These are phyloP conservation scores for Phytophthora boehmeriae DNA, from an alignment of 352 stramenopile species.

Conservation along the genomic window DNA sequence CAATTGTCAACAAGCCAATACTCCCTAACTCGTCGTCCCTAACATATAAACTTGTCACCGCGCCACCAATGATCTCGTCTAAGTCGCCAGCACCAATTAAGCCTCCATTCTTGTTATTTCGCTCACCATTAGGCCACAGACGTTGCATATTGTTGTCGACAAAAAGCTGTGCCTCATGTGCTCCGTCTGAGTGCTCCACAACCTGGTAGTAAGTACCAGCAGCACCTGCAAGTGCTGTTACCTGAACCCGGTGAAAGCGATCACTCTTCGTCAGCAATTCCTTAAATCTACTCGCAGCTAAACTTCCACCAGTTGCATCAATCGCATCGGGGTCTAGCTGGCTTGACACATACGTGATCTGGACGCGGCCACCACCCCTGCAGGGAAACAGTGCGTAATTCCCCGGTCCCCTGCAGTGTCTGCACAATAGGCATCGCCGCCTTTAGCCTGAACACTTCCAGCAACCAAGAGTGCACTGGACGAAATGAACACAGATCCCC, in stretches of 20 bases:
- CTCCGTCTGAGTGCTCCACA: slow-evolving; percentile 51
- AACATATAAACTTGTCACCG: slow-evolving; percentile 54
- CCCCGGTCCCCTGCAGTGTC: slow-evolving; percentile 27
- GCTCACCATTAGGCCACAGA: slow-evolving; percentile 34
- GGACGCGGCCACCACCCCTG: slow-evolving; percentile 69
- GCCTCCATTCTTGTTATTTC: slow-evolving; percentile 23
- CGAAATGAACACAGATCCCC: slow-evolving; percentile 58
- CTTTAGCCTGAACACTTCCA: slow-evolving; percentile 49
- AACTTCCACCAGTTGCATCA: slow-evolving; percentile 54
- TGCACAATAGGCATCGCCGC: slow-evolving; percentile 56
- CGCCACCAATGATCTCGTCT: slow-evolving; percentile 44
- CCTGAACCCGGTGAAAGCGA: slow-evolving; percentile 42
- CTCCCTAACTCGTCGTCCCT: slow-evolving; percentile 19
- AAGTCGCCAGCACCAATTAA: slow-evolving; percentile 29
- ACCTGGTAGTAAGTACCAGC: slow-evolving; percentile 72
- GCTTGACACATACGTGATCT: slow-evolving; percentile 73
- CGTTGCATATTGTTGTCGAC: slow-evolving; percentile 46
- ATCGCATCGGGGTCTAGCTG: slow-evolving; percentile 60
- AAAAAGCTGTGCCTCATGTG: slow-evolving; percentile 50
- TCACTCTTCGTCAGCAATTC: slow-evolving; percentile 33
- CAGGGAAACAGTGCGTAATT: slow-evolving; percentile 54
- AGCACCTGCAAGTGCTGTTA: slow-evolving; percentile 53
- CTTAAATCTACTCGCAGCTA: slow-evolving; percentile 26
- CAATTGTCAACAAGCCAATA: slow-evolving; percentile 48
- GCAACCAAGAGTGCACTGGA: slow-evolving; percentile 55